Conservation (phyloP, 495 filamentous ascomycete genomes). For the Daldinia grandis region DNA sequence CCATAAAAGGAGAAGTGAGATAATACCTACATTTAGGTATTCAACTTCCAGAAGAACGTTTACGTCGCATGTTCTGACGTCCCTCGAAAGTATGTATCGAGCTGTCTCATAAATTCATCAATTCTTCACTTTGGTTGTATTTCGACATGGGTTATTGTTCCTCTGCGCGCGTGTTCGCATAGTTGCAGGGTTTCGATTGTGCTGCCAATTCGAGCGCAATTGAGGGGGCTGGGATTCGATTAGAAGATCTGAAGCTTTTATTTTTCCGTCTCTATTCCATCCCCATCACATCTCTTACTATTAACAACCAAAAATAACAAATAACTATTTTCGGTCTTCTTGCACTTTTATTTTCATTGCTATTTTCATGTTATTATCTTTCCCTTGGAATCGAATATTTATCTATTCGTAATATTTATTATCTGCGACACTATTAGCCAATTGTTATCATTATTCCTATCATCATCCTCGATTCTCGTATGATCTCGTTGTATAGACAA, state of each 20-base stretch:
- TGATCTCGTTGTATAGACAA: slow-evolving; percentile 3
- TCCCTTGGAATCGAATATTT: background rate
- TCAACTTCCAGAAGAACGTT: background rate
- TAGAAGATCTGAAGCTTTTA: slow-evolving; percentile 7
- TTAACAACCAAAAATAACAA: slow-evolving; percentile 11
- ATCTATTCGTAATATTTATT: slow-evolving; percentile 12
- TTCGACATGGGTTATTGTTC: slow-evolving; percentile 3
- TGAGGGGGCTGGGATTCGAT: slow-evolving; percentile 40
- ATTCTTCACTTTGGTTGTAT: slow-evolving; percentile 1
- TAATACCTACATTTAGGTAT: too few relatives aligned
- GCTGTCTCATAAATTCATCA: slow-evolving; percentile 4
- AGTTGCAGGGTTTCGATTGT: slow-evolving; percentile 24
- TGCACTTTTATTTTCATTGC: background rate
- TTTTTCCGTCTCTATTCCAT: slow-evolving; percentile 7
- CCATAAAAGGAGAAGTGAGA: background rate
- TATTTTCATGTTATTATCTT: slow-evolving; percentile 13
- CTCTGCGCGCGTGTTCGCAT: slow-evolving; percentile 19
- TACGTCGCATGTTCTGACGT: slow-evolving; percentile 7
- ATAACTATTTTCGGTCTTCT: slow-evolving; percentile 6
- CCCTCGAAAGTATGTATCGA: slow-evolving; percentile 14
- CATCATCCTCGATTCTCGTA: background rate
- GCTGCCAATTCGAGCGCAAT: slow-evolving; percentile 28
- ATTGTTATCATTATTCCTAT: slow-evolving; percentile 2
- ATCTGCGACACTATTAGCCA: slow-evolving; percentile 10
- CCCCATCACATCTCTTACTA: background rate